Evolutionary conservation across 163 green algal species (phyloP), one percentile per base, ranked within the genome.

Genomic region (Coccomyxa subellipsoidea): DNA sequence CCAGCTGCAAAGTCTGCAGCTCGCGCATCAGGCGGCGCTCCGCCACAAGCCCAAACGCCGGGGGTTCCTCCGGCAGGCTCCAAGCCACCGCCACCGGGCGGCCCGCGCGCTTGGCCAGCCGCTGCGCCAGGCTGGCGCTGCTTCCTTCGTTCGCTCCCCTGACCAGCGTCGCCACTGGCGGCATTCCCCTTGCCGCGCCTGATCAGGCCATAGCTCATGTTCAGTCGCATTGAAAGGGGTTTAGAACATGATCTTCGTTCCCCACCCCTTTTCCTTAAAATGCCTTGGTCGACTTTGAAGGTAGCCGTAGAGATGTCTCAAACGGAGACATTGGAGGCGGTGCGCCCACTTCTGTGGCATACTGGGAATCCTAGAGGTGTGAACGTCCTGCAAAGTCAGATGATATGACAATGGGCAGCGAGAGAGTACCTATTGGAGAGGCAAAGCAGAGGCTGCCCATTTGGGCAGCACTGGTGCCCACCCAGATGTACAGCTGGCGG

Each of bases 401-500:
- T 18, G 21, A 18, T 5, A 0, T 73, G 32, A 40, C 21, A 8
- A 38, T 7, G 32, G 8, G 70, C 9, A 40, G 70, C 32, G 31
- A 18, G 9, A 9, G 18, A 39, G 18, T 3, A 9, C 32, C 70
- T 25, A 34, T n/a, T 25, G 70, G 34, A 10, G 70, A 38, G 21
- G 70, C 70, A 7, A 77, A 18, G 25, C 10, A 25, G 10, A 77
- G 31, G 70, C 70, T 47, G 70, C 70, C 70, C 70, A 77, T 77
- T 5, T 31, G 18, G 32, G 32, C 70, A 40, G 32, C 70, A 27
- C 32, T 7, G 0, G 18, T 38, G 70, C 70, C 70, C 32, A 39
- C 70, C 70, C 70, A 77, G 70, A 77, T 34, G 34, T 77, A 77
- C 70, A 77, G 34, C 34, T 77, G 70, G 70, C 70, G 70, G n/a